Evolutionary conservation across 1,284 basidiomycete species (phyloP), one percentile per base, ranked within the genome.

Genomic region (Mycena citricolor): DNA sequence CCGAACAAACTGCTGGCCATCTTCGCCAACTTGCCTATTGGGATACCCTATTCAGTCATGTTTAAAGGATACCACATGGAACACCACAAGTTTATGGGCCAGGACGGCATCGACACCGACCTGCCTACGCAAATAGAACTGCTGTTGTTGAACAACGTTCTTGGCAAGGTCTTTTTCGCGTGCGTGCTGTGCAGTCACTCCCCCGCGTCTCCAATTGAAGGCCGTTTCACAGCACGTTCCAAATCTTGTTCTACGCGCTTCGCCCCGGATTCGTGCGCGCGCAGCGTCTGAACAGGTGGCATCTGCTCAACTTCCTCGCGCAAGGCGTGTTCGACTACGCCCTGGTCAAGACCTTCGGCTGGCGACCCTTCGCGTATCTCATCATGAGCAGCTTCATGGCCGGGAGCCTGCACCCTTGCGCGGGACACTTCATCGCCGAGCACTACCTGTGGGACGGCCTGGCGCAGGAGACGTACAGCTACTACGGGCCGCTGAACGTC

Each of bases 131-230:
- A 75, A 33, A 49, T 95, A 5, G 95, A 99, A 63, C 77, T 97
- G 23, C 54, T 94, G 33, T 79, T 86, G 40, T 71, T 99, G 44
- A 93, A 94, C 66, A 98, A 97, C 61, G 94, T 99, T 5, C 79
- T 97, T 5, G 95, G 95, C 38, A 99, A 99, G 66, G 87, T 94
- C 1, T 98, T 99, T 66, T 99, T 99, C 61, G 92, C 91, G 90
- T 92, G 60, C 52, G 86, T 76, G 31, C 30, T 32, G 43, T 44
- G 31, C 32, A 21, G 21, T 21, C 17, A 11, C 30, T 38, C 30
- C 22, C 10, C 11, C 10, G 7, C 25, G 51, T 20, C 31, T 13
- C 16, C 30, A 22, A 22, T 37, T 24, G n/a, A 37, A 11, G 31
- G 14, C 26, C 26, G 22, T 16, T 33, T 8, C 40, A 24, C 58